Evolutionary conservation across 2,329 filamentous ascomycete species (phyloP).

Genomic region (Lasiodiplodia hormozganensis): DNA sequence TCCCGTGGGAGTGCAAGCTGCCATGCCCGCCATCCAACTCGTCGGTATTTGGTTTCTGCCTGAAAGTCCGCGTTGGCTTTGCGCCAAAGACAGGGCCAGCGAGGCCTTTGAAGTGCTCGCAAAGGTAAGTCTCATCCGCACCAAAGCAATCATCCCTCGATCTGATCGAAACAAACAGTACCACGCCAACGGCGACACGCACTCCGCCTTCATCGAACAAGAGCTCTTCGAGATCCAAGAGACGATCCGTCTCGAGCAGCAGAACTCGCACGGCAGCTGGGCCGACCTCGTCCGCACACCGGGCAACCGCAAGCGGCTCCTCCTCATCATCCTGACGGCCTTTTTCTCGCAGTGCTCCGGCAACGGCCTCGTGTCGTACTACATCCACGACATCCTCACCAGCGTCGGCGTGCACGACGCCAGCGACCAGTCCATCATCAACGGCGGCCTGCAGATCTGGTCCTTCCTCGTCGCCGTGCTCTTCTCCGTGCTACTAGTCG

Average conservation of each 20-base stretch:
- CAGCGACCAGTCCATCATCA: constrained; percentile 22
- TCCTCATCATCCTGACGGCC: constrained; percentile 60
- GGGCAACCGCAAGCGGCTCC: constrained; percentile 57
- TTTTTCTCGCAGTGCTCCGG: constrained; percentile 41
- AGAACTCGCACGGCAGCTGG: constrained; percentile 62
- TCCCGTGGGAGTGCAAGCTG: constrained; percentile 10
- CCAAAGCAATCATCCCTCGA: constrained; percentile 55
- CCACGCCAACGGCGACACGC: constrained; percentile 54
- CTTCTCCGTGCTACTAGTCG: constrained; percentile 43
- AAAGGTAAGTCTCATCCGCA: constrained; percentile 62
- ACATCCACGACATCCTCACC: constrained; percentile 25
- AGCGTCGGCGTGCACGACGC: constrained; percentile 11
- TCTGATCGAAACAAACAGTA: constrained; percentile 57
- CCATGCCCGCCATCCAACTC: constrained; percentile 51
- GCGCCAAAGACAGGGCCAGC: constrained; percentile 34
- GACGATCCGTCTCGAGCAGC: constrained; percentile 54
- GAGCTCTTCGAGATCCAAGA: constrained; percentile 65
- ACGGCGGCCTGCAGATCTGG: constrained; percentile 23
- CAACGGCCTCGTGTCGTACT: constrained; percentile 25
- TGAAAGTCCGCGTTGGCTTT: constrained; percentile 62
- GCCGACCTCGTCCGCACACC: constrained; percentile 59
- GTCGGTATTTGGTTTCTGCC: constrained; percentile 48
- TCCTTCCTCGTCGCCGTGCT: constrained; percentile 41
- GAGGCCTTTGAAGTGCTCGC: constrained; percentile 56
- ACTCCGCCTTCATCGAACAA: constrained; percentile 60